A percentile compares a stretch with the other conserved stretches of the same genome.
Conservation (phyloP, 2,329 filamentous ascomycete species). For the Stemphylium vesicarium region DNA sequence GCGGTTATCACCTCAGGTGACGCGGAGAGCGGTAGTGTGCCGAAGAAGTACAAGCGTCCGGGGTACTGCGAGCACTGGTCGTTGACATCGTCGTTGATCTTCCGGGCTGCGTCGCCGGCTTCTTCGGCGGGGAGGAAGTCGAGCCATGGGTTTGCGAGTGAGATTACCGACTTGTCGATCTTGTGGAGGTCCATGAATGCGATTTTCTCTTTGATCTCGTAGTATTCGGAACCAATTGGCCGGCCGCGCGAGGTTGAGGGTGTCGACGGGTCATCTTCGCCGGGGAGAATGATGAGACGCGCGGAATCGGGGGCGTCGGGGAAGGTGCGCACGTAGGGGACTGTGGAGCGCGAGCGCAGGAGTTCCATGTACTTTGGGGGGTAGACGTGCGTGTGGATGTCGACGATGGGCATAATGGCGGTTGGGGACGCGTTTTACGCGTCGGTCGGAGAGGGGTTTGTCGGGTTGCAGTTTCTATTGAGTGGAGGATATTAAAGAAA, state of each 20-base stretch:
- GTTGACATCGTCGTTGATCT: constrained; percentile 81
- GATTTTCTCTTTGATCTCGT: constrained; percentile 78
- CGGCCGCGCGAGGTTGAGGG: constrained; percentile 69
- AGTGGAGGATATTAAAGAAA: neutral
- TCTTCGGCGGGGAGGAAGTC: constrained; percentile 74
- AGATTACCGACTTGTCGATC: constrained; percentile 84
- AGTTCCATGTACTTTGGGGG: constrained; percentile 65
- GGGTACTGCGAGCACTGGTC: constrained; percentile 70
- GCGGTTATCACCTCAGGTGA: constrained; percentile 64
- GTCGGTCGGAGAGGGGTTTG: neutral
- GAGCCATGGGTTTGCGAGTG: constrained; percentile 91
- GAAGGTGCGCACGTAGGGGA: constrained; percentile 75
- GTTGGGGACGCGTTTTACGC: constrained; percentile 3
- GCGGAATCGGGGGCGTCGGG: constrained; percentile 59
- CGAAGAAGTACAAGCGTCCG: constrained; percentile 81
- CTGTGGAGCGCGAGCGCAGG: constrained; percentile 62
- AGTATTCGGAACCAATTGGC: constrained; percentile 83
- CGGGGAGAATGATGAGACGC: constrained; percentile 70
- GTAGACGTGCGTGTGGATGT: constrained; percentile 70
- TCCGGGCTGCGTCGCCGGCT: constrained; percentile 67
- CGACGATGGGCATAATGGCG: constrained; percentile 55
- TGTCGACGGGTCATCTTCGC: constrained; percentile 61
- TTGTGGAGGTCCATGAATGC: constrained; percentile 85
- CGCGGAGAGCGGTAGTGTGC: constrained; percentile 77
- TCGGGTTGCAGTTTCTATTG: neutral